These are phyloP conservation scores for Henckelia pumila DNA, from an alignment of 257 asterid genomes.

Conservation along the genomic window DNA sequence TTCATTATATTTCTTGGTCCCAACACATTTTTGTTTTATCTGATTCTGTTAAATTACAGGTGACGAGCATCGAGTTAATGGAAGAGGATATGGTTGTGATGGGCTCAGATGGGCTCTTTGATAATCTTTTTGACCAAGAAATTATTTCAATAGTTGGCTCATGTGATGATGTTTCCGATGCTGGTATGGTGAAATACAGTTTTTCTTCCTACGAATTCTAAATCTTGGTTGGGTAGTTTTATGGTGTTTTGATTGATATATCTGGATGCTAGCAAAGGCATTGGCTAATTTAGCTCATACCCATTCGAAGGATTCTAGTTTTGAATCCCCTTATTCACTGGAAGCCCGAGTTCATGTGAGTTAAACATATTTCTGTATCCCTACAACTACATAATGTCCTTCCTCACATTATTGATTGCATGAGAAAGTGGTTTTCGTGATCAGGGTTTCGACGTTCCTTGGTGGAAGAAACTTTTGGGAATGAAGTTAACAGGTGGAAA, in stretches of 20 bases:
- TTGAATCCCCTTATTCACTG: slow-evolving; percentile 78
- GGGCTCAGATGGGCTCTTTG: slow-evolving; percentile 91
- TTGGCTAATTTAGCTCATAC: slow-evolving; percentile 64
- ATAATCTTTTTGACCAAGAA: slow-evolving; percentile 66
- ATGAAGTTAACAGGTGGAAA: slow-evolving; percentile 89
- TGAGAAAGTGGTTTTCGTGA: slow-evolving; percentile 5
- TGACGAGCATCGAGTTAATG: slow-evolving; percentile 60
- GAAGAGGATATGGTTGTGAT: slow-evolving; percentile 66
- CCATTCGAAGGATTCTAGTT: slow-evolving; percentile 62
- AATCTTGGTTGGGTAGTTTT: slow-evolving; percentile 5
- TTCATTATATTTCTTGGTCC: too few relatives aligned
- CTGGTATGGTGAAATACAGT: slow-evolving; percentile 45
- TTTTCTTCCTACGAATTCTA: background rate
- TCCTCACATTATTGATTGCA: background rate
- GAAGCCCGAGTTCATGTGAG: slow-evolving; percentile 75
- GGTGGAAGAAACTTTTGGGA: slow-evolving; percentile 79
- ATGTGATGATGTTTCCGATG: slow-evolving; percentile 37
- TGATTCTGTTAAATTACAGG: slow-evolving; percentile 41
- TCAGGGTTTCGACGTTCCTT: slow-evolving; percentile 83
- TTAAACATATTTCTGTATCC: background rate
- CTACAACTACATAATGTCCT: background rate
- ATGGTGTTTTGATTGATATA: slow-evolving; percentile 22
- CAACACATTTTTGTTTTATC: too few relatives aligned
- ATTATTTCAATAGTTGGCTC: slow-evolving; percentile 45
- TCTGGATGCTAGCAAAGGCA: slow-evolving; percentile 67